phyloP scores from a whole-genome alignment of 345 rosid genomes.

The rapeseed (Brassica napus) region Da-Ae NC_063438.1:19163501-19164000 shows the following conservation, averaged over 20 bases:
- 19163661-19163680: neutral
- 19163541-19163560: conserved; percentile 7
- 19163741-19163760: conserved; percentile 27
- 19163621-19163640: conserved; percentile 21
- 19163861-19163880: neutral
- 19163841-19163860: conserved; percentile 26
- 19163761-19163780: conserved; percentile 11
- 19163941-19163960: too few species aligned
- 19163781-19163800: conserved; percentile 29
- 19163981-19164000: neutral
- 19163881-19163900: neutral
- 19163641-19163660: conserved; percentile 21
- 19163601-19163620: conserved; percentile 26
- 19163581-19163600: neutral
- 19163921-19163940: neutral
- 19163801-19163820: conserved; percentile 1
- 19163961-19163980: neutral
- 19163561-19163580: conserved; percentile 25
- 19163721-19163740: conserved; percentile 13
- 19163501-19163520: conserved; percentile 27
- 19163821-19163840: conserved; percentile 31
- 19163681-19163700: conserved; percentile 26
- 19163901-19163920: neutral
- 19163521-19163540: neutral
- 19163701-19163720: conserved; percentile 27